Evolutionary conservation across 148 eudicot species (phyloP), one percentile per base, ranked within the genome.

Genomic region (Heliamphora exappendiculata): DNA sequence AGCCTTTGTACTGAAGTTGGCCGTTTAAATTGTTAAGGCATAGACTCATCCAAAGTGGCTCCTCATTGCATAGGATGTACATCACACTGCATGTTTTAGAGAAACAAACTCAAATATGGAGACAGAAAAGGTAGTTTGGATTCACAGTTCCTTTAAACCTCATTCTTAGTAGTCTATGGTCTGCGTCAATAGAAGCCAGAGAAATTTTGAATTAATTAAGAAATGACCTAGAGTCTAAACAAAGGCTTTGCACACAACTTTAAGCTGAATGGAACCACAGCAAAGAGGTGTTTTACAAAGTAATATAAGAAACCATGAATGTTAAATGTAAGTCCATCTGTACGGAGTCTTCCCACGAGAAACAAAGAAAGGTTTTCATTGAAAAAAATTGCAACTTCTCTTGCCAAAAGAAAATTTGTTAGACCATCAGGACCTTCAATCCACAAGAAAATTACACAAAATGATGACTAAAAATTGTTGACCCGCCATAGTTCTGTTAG

Each of bases 61-160:
- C 99, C 79, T 95, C 99, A 81, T 91, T 95, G 91, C 98, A 95
- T 60, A 95, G 84, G 68, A 95, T 90, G 82, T 93, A 95, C 97
- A 95, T 86, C 83, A 93, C 97, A 85, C 99, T 95, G 88, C 89
- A 93, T 60, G 75, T 66, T 68, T 7, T 47, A 39, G 26, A 64
- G 17, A 57, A 74, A 63, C 39, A 33, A 73, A 64, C 11, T 64
- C 39, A 68, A 66, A 19, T 59, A 53, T 71, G 64, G 60, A 45
- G 55, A 28, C 0, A 57, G 10, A 37, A 47, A 57, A 36, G 39
- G 34, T 37, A 17, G 24, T 22, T 73, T 55, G 34, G 34, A 22
- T 13, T 36, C 45, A 39, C 29, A 73, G 5, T 24, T 12, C 8
- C 63, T 71, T 33, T 28, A 50, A 31, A 2, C 24, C 31, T 71